phyloP scores from a whole-genome alignment of 345 rosid species.

The Salix dunnii region DNA sequence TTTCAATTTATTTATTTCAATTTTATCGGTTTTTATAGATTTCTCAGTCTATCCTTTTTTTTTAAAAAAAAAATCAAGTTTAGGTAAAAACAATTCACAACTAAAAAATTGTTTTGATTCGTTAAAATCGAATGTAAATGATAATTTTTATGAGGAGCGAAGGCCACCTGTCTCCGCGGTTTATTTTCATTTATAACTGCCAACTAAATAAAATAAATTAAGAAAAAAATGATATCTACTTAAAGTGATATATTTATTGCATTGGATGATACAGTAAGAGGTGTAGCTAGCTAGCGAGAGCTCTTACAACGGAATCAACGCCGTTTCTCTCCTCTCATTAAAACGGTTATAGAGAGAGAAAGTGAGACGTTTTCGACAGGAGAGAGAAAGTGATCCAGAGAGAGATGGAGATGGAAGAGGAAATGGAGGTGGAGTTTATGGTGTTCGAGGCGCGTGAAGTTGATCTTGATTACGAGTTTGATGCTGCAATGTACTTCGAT shows the following conservation, averaged over 20 bases:
- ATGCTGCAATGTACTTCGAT: slow-evolving; percentile 75
- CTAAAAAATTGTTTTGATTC: neutral
- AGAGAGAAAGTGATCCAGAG: slow-evolving; percentile 10
- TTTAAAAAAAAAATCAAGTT: too few relatives aligned
- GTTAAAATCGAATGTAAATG: neutral
- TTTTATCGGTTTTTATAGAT: too few relatives aligned
- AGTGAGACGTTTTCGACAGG: neutral
- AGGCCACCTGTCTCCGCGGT: neutral
- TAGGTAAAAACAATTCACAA: too few relatives aligned
- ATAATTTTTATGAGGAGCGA: neutral
- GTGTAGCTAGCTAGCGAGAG: neutral
- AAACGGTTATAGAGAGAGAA: neutral
- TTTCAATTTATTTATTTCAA: too few relatives aligned
- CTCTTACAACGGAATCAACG: neutral
- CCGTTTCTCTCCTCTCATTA: neutral
- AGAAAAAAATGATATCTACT: neutral
- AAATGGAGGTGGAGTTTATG: slow-evolving; percentile 44
- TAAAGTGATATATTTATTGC: neutral
- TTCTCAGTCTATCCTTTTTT: too few relatives aligned
- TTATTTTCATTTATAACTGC: neutral
- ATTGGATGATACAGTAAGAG: neutral
- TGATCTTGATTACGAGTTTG: slow-evolving; percentile 87
- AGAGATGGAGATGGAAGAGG: slow-evolving; percentile 18
- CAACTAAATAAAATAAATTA: neutral
- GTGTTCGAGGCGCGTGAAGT: slow-evolving; percentile 73